These are phyloP conservation scores for Aleurites moluccanus DNA, from an alignment of 441 rosid species.

Conservation along the genomic window DNA sequence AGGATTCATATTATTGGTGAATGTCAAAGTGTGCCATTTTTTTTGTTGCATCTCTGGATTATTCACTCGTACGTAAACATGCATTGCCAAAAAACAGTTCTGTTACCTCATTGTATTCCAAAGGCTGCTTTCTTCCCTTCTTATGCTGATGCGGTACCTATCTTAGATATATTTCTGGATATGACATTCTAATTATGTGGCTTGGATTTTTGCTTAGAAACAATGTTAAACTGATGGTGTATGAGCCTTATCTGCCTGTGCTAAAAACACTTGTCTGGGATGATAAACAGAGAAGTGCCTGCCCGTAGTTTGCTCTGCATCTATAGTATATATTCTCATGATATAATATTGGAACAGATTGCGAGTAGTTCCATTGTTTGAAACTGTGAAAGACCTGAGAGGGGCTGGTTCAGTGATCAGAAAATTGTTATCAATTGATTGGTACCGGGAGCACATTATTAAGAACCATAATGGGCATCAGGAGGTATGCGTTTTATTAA, in stretches of 20 bases:
- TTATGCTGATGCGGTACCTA: background rate
- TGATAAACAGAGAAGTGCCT: background rate
- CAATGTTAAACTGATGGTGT: background rate
- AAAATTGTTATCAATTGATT: constrained; percentile 79
- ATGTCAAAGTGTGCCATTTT: background rate
- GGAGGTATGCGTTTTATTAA: constrained; percentile 48
- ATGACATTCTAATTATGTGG: background rate
- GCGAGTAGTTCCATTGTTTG: constrained; percentile 92
- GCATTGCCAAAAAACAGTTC: too few relatives aligned
- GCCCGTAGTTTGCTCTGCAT: background rate
- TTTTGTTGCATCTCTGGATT: too few relatives aligned
- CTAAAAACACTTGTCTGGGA: background rate
- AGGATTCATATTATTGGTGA: background rate
- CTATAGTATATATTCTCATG: background rate
- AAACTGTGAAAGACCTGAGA: constrained; percentile 83
- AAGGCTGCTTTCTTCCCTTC: too few relatives aligned
- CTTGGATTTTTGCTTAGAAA: background rate
- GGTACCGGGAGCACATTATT: constrained; percentile 79
- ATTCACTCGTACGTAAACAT: too few relatives aligned
- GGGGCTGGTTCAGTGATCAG: constrained; percentile 84
- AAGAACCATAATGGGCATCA: constrained; percentile 85
- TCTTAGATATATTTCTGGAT: background rate
- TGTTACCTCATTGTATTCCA: too few relatives aligned
- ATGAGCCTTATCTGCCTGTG: background rate
- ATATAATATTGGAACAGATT: constrained; percentile 44